Evolutionary conservation across 495 filamentous ascomycete genomes (phyloP).

Genomic region (Penicillium pulvis): DNA sequence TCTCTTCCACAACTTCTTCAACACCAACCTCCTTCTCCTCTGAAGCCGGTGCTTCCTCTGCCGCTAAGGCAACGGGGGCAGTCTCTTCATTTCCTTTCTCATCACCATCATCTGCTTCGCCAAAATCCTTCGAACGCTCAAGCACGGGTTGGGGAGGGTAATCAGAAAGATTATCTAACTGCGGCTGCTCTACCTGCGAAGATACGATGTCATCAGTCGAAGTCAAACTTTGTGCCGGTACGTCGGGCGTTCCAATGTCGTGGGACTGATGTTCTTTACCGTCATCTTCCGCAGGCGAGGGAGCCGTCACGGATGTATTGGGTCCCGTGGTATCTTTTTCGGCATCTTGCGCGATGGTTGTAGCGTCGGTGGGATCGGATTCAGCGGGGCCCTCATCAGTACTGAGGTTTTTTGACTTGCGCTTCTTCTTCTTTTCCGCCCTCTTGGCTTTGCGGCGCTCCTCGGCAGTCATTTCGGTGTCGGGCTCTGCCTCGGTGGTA

Average conservation of each 20-base stretch:
- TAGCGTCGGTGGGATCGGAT: conserved; percentile 15
- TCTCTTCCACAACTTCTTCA: conserved; percentile 10
- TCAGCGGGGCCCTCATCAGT: conserved; percentile 15
- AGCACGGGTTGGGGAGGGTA: conserved; percentile 39
- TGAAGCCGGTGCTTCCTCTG: neutral
- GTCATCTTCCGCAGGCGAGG: conserved; percentile 49
- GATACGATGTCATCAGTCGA: conserved; percentile 54
- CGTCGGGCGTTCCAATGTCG: conserved; percentile 41
- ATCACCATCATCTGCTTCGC: conserved; percentile 19
- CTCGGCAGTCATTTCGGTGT: conserved; percentile 35
- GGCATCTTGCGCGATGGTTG: conserved; percentile 15
- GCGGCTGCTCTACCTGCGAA: conserved; percentile 52
- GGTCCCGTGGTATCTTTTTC: conserved; percentile 31
- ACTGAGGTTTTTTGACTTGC: conserved; percentile 35
- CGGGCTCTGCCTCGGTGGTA: conserved; percentile 27
- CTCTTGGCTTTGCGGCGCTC: conserved; percentile 48
- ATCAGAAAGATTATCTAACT: conserved; percentile 37
- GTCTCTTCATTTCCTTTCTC: conserved; percentile 12
- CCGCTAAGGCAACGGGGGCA: conserved; percentile 3
- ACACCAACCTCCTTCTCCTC: conserved; percentile 5
- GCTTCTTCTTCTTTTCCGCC: conserved; percentile 47
- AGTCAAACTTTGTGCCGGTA: conserved; percentile 42
- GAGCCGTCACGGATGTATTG: conserved; percentile 33
- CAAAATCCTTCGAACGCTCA: conserved; percentile 32
- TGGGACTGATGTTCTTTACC: conserved; percentile 55